These are phyloP conservation scores for Leccinum rimulosum DNA, from an alignment of 768 basidiomycete genomes.

Conservation along the genomic window DNA sequence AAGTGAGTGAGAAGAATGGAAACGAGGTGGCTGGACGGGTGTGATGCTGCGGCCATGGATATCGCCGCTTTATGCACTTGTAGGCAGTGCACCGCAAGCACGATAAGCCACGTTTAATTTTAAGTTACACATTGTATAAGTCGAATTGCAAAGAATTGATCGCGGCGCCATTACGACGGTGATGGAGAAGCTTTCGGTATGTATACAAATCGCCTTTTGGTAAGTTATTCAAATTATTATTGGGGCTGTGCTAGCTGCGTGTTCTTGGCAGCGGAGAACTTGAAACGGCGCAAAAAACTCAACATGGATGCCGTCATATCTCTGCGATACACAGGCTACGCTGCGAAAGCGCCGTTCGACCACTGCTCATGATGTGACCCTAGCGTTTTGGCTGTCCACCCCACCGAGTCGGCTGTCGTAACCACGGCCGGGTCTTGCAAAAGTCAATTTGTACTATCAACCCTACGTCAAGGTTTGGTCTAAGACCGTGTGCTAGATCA, in stretches of 20 bases:
- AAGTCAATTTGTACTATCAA: background rate
- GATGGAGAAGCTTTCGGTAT: background rate
- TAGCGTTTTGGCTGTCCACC: background rate
- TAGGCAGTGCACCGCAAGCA: background rate
- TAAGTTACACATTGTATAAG: background rate
- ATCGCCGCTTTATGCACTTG: background rate
- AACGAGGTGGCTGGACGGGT: too few species aligned
- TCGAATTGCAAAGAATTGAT: background rate
- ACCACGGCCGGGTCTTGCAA: background rate
- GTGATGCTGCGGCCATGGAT: background rate
- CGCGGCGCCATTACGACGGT: background rate
- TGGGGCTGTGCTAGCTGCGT: too few species aligned
- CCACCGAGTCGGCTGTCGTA: background rate
- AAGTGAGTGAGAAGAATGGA: background rate
- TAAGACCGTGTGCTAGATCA: background rate
- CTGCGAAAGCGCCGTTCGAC: background rate
- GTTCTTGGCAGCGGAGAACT: too few species aligned
- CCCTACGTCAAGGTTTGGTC: background rate
- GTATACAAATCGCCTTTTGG: background rate
- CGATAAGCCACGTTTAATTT: background rate
- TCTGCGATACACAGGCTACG: background rate
- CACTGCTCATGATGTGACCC: background rate
- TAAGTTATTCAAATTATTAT: too few species aligned
- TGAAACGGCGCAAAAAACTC: background rate
- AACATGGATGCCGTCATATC: background rate